These are phyloP conservation scores for Penicillium crustosum DNA, from an alignment of 2,329 filamentous ascomycete species.

Conservation along the genomic window DNA sequence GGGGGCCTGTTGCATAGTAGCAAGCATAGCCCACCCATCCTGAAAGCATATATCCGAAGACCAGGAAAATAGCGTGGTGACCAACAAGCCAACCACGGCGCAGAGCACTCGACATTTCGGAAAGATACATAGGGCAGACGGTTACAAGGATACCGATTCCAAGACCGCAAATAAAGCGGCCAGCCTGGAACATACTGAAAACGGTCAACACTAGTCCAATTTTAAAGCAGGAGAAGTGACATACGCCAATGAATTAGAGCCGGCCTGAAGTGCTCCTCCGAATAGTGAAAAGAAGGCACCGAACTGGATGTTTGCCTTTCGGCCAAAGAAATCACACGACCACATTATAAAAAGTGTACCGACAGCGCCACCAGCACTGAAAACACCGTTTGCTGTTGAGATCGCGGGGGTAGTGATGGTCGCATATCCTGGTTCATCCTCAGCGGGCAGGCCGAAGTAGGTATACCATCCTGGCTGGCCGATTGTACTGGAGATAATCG, in stretches of 20 bases:
- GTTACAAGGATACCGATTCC: slow-evolving; percentile 47
- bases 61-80: slow-evolving; percentile 49
- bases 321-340: slow-evolving; percentile 47
- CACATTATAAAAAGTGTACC: slow-evolving; percentile 53
- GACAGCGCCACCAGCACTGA: slow-evolving; percentile 51
- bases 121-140: slow-evolving; percentile 49
- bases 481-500: slow-evolving; percentile 54
- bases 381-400: slow-evolving; percentile 52
- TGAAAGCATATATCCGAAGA: slow-evolving; percentile 50
- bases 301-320: slow-evolving; percentile 50
- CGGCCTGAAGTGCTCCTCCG: slow-evolving; percentile 50
- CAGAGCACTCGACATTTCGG: slow-evolving; percentile 44
- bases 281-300: slow-evolving; percentile 47
- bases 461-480: slow-evolving; percentile 55
- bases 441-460: slow-evolving; percentile 49
- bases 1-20: slow-evolving; percentile 42
- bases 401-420: slow-evolving; percentile 49
- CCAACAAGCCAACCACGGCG: slow-evolving; percentile 49
- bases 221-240: slow-evolving; percentile 4
- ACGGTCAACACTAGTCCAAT: slow-evolving; percentile 4
- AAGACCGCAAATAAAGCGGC: slow-evolving; percentile 45
- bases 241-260: slow-evolving; percentile 47
- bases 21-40: slow-evolving; percentile 49
- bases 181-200: slow-evolving; percentile 47
- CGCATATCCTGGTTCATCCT: slow-evolving; percentile 48